These are phyloP conservation scores for Diplosphaera chodatii DNA, from an alignment of 139 green algal genomes.

Conservation along the genomic window DNA sequence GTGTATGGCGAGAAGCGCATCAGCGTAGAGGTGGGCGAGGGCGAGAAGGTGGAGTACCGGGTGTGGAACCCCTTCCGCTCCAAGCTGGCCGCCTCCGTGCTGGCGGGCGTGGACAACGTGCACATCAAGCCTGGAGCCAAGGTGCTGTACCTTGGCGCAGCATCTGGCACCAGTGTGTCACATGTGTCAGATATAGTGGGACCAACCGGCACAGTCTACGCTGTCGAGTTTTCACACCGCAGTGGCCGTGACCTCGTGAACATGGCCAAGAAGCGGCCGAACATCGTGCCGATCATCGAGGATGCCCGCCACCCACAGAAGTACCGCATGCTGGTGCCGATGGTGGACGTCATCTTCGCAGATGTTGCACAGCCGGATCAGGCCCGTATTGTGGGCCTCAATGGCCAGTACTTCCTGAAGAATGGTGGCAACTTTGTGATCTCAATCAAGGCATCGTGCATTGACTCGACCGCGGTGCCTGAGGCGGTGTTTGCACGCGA, in stretches of 20 bases:
- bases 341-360: conserved; percentile 99
- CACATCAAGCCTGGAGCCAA: conserved; percentile 91
- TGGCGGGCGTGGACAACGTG: conserved; percentile 98
- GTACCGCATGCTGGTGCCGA: conserved; percentile 99
- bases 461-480: conserved; percentile 94
- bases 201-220: conserved; percentile 92
- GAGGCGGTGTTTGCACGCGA: conserved; percentile 98
- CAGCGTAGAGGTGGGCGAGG: conserved; percentile 68
- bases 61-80: conserved; percentile 97
- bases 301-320: conserved; percentile 94
- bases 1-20: conserved; percentile 99
- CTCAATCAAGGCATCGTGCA: conserved; percentile 98
- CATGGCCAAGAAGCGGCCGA: conserved; percentile 99
- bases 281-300: conserved; percentile 99
- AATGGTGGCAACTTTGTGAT: conserved; percentile 97
- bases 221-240: conserved; percentile 98
- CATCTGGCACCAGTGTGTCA: conserved; percentile 86
- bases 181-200: conserved; percentile 91
- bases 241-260: conserved; percentile 92
- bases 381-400: conserved; percentile 96
- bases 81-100: conserved; percentile 95
- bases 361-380: conserved; percentile 96
- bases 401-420: conserved; percentile 98
- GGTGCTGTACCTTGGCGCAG: conserved; percentile 95
- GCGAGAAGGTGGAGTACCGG: conserved; percentile 95